These are phyloP conservation scores for Diutina ranongensis DNA, from an alignment of 1,139 yeast species.

Conservation along the genomic window DNA sequence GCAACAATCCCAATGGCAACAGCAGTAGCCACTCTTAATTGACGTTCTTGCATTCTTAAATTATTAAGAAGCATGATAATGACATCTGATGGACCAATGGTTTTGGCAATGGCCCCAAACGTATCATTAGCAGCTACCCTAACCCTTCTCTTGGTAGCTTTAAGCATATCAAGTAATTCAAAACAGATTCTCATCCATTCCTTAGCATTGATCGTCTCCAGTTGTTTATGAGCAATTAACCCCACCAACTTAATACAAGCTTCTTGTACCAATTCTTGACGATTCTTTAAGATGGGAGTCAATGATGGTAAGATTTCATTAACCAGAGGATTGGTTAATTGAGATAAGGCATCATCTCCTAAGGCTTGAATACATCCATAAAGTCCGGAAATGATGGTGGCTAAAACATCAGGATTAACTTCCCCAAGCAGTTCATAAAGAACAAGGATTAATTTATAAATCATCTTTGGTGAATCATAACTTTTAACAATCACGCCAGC, in stretches of 20 bases:
- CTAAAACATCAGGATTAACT: conserved; percentile 87
- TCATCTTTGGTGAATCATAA: conserved; percentile 16
- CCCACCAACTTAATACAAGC: conserved; percentile 75
- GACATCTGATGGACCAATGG: conserved; percentile 95
- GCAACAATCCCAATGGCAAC: conserved; percentile 98
- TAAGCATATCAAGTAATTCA: conserved; percentile 80
- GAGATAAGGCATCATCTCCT: conserved; percentile 27
- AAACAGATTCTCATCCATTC: conserved; percentile 98
- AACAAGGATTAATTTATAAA: conserved; percentile 61
- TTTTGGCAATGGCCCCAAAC: conserved; percentile 83
- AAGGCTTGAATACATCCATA: conserved; percentile 23
- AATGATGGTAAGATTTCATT: conserved; percentile 76
- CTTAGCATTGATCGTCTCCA: conserved; percentile 78
- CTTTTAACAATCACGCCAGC: conserved; percentile 42
- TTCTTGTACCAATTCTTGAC: conserved; percentile 89
- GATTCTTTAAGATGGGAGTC: conserved; percentile 83
- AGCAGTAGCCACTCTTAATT: conserved; percentile 91
- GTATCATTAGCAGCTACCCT: conserved; percentile 82
- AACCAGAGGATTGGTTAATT: conserved; percentile 68
- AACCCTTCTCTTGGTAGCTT: conserved; percentile 70
- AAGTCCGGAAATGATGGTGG: conserved; percentile 70
- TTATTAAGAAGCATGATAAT: conserved; percentile 76
- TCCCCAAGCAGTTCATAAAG: conserved; percentile 91
- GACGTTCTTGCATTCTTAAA: conserved; percentile 88
- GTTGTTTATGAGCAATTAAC: conserved; percentile 69